Conservation (phyloP, 148 eudicot species). For the Camellia granthamiana region DNA sequence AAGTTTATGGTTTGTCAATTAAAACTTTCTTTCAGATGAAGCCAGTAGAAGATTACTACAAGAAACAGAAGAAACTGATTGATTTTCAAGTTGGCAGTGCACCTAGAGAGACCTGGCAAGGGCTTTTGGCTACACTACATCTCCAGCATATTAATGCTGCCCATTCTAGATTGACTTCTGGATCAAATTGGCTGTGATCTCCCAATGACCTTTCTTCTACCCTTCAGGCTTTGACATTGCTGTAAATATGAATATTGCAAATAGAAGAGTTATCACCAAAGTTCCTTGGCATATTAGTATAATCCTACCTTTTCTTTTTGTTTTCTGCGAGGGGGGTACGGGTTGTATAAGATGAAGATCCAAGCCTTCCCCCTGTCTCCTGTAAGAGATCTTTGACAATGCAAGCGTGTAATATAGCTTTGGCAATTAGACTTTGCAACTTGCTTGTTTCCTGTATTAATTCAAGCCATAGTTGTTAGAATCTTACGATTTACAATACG, state of each 20-base stretch:
- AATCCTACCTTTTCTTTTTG: not conserved
- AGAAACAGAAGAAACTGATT: conserved; percentile 66
- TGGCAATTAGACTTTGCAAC: not conserved
- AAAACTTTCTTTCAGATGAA: conserved; percentile 39
- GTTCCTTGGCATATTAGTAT: not conserved
- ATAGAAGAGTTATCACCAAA: not conserved
- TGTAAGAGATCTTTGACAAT: not conserved
- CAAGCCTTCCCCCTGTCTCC: not conserved
- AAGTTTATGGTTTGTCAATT: not conserved
- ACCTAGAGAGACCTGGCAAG: conserved; percentile 66
- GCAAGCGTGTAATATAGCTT: not conserved
- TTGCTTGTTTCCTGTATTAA: not conserved
- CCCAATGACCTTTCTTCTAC: not conserved
- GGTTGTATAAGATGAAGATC: not conserved
- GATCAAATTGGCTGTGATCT: not conserved
- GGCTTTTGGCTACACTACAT: conserved; percentile 72
- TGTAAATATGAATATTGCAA: conserved; percentile 8
- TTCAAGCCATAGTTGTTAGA: not conserved
- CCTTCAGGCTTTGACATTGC: not conserved
- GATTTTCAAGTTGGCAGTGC: conserved; percentile 62
- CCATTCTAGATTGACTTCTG: conserved; percentile 15
- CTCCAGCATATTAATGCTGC: conserved; percentile 56
- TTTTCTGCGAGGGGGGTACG: not conserved
- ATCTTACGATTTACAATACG: too few relatives aligned
- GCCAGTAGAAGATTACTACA: conserved; percentile 71